Evolutionary conservation across 345 rosid species (phyloP).

Genomic region (Odontarrhena argentea): DNA sequence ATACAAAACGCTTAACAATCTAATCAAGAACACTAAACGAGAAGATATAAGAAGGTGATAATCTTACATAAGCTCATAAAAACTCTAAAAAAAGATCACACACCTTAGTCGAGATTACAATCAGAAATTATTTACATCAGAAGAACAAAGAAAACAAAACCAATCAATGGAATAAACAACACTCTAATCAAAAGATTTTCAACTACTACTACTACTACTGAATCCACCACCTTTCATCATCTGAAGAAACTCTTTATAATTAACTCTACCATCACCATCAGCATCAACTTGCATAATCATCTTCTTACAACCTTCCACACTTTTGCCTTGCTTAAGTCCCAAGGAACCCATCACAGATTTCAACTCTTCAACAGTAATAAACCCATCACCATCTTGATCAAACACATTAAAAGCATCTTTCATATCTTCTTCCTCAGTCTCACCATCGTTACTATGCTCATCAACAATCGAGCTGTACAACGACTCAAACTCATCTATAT

Average conservation of each 20-base stretch:
- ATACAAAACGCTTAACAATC: constrained; percentile 18
- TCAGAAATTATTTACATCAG: constrained; percentile 30
- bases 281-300: constrained; percentile 46
- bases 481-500: constrained; percentile 41
- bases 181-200: constrained; percentile 10
- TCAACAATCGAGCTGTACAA: constrained; percentile 40
- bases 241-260: constrained; percentile 43
- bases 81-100: constrained; percentile 24
- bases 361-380: constrained; percentile 43
- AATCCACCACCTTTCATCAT: constrained; percentile 45
- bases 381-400: constrained; percentile 45
- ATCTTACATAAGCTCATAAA: constrained; percentile 28
- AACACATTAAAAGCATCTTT: constrained; percentile 46
- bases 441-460: constrained; percentile 38
- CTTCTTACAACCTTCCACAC: constrained; percentile 40
- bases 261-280: constrained; percentile 46
- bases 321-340: constrained; percentile 44
- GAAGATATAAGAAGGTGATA: constrained; percentile 3
- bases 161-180: constrained; percentile 34
- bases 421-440: constrained; percentile 47
- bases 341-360: constrained; percentile 41
- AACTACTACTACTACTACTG: constrained; percentile 35
- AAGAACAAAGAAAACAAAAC: constrained; percentile 27
- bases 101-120: background rate
- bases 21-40: constrained; percentile 21